Conservation (phyloP, 2,329 filamentous ascomycete genomes). For the Ascosphaera apis region DNA sequence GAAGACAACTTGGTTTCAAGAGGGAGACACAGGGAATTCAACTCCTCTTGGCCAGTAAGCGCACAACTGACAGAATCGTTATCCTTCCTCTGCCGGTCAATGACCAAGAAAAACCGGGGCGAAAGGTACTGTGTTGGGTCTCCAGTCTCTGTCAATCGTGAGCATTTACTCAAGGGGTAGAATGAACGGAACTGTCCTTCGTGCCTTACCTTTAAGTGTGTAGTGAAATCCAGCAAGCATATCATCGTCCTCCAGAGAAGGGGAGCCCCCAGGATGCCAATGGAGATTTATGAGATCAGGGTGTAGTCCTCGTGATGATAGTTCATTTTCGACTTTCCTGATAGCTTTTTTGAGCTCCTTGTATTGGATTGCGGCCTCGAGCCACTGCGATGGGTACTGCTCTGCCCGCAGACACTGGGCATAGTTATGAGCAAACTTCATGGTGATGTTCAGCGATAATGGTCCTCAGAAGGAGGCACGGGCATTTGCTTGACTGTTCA, state of each 20-base stretch:
- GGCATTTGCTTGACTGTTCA: too few relatives aligned
- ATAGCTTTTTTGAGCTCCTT: conserved; percentile 72
- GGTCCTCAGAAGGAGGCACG: too few relatives aligned
- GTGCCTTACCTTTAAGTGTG: conserved; percentile 4
- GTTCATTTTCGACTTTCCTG: conserved; percentile 52
- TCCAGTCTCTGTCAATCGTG: background rate
- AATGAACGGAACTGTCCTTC: too few relatives aligned
- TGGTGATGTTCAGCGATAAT: conserved; percentile 15
- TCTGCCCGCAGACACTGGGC: conserved; percentile 44
- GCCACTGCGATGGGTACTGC: conserved; percentile 49
- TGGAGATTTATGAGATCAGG: conserved; percentile 45
- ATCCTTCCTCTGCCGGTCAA: too few relatives aligned
- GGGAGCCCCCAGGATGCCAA: conserved; percentile 18
- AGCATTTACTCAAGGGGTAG: background rate
- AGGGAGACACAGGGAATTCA: background rate
- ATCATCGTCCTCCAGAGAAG: conserved; percentile 1
- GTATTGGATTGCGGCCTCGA: conserved; percentile 60
- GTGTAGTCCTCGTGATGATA: conserved; percentile 48
- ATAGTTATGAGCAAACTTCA: conserved; percentile 77
- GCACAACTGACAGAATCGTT: too few relatives aligned
- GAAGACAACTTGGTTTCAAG: background rate
- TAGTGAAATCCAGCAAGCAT: conserved; percentile 5
- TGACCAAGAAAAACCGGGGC: too few relatives aligned
- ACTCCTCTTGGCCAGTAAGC: background rate
- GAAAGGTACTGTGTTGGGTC: background rate